Evolutionary conservation across 176 grass and related monocot species (phyloP), one percentile per base, ranked within the genome.

Genomic region (Aegilops umbellulata): DNA sequence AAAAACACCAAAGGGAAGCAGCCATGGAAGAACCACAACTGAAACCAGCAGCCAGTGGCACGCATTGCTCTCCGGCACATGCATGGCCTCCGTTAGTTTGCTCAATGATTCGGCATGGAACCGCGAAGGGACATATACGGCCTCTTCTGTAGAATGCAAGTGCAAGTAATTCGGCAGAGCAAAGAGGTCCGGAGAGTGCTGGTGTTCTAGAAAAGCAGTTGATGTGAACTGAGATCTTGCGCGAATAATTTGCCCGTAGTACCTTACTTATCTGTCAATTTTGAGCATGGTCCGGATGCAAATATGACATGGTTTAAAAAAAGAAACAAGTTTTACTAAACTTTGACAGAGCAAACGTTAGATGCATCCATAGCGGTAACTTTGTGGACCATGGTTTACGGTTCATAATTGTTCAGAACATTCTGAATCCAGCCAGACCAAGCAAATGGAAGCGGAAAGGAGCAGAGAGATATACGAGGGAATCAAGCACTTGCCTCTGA

Each of bases 371-470:
- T 7, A 17, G 5, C 3, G 11, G 17, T 24, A 53, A 23, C 47
- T 32, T 77, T 63, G 35, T 69, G 77, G 58, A 38, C 74, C 49
- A 27, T 17, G 49, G 85, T 49, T 26, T 38, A 60, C n/a, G 35
- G 30, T 82, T 77, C 81, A 86, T 77, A 8, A 14, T 67, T 77
- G 15, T 32, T 34, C 32, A 83, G 84, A 74, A 79, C 83, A 17
- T 49, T 49, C 53, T 78, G 27, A 82, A 68, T n/a, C 10, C 34
- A 2, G 51, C 8, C 51, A 76, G 32, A 82, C 34, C 49, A 86
- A 86, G 77, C 51, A 79, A 79, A 87, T 58, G 74, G 84, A 51
- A 32, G 64, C 19, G 53, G 30, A 79, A 87, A 90, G 57, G 58
- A 34, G 57, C 9, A 36, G 53, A 83, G 42, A 25, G 74, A 29